phyloP scores from a whole-genome alignment of 179 eudicot species.

The Corrigiola litoralis region DNA sequence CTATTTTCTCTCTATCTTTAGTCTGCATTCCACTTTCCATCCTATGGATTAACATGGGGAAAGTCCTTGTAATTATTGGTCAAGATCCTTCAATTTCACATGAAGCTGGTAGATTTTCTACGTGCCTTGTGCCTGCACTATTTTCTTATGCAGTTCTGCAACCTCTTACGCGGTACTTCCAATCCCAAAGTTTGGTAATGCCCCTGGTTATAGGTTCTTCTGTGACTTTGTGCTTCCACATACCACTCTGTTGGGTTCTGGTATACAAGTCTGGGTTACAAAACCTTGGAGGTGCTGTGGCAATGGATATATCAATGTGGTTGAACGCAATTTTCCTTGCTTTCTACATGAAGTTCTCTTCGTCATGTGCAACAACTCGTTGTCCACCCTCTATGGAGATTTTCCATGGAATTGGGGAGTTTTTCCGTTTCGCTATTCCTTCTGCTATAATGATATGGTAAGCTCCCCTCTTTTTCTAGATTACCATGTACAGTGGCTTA shows the following conservation, averaged over 20 bases:
- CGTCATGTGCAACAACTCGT: constrained; percentile 29
- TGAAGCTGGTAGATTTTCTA: constrained; percentile 38
- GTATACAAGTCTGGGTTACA: constrained; percentile 34
- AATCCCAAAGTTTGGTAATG: constrained; percentile 37
- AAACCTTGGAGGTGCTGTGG: constrained; percentile 42
- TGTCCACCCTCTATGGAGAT: constrained; percentile 30
- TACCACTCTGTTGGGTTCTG: constrained; percentile 42
- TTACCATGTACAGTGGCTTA: background rate
- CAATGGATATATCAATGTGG: constrained; percentile 37
- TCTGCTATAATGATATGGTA: constrained; percentile 48
- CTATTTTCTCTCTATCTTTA: constrained; percentile 34
- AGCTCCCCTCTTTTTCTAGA: background rate
- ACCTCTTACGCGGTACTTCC: constrained; percentile 35
- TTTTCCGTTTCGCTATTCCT: constrained; percentile 40
- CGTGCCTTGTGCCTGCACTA: constrained; percentile 35
- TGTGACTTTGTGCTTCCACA: constrained; percentile 26
- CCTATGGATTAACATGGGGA: constrained; percentile 33
- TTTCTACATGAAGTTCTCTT: constrained; percentile 37
- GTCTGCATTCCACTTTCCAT: constrained; percentile 37
- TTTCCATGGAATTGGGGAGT: constrained; percentile 27
- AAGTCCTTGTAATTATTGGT: constrained; percentile 30
- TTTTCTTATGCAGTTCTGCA: constrained; percentile 36
- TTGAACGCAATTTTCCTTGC: constrained; percentile 27
- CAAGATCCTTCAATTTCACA: constrained; percentile 43
- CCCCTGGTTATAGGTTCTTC: constrained; percentile 37